Evolutionary conservation across 768 basidiomycete species (phyloP).

Genomic region (Strobilomyces confusus): DNA sequence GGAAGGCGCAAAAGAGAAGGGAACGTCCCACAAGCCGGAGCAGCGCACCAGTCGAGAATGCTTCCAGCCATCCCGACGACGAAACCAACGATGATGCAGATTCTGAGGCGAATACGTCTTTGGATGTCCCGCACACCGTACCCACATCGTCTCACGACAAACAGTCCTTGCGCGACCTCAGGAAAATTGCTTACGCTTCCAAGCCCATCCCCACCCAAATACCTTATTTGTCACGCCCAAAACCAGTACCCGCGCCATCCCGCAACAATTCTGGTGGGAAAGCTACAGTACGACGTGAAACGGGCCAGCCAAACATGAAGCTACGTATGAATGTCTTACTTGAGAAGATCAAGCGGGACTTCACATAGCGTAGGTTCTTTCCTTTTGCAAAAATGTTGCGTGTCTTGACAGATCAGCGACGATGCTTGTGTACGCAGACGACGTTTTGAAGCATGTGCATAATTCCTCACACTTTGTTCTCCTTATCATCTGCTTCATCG

Average conservation of each 20-base stretch:
- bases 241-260: constrained; percentile 12
- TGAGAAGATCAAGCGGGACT: constrained; percentile 75
- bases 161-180: constrained; percentile 54
- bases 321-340: constrained; percentile 83
- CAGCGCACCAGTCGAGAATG: background rate
- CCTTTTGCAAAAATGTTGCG: background rate
- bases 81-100: background rate
- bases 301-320: constrained; percentile 73
- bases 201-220: constrained; percentile 57
- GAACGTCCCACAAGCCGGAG: constrained; percentile 31
- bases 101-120: background rate
- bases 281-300: constrained; percentile 23
- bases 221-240: constrained; percentile 37
- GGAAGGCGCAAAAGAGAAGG: constrained; percentile 67
- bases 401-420: background rate
- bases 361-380: constrained; percentile 29
- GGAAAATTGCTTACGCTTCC: constrained; percentile 57
- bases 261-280: constrained; percentile 27
- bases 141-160: constrained; percentile 8
- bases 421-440: constrained; percentile 1
- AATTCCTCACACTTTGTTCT: constrained; percentile 45
- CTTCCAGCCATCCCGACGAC: background rate
- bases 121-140: background rate
- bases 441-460: background rate
- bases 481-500: constrained; percentile 46